Percentiles rank a stretch among this genome's conserved stretches.
These are phyloP conservation scores for Bombardia bombarda DNA, from an alignment of 495 filamentous ascomycete genomes.

Conservation along the genomic window DNA sequence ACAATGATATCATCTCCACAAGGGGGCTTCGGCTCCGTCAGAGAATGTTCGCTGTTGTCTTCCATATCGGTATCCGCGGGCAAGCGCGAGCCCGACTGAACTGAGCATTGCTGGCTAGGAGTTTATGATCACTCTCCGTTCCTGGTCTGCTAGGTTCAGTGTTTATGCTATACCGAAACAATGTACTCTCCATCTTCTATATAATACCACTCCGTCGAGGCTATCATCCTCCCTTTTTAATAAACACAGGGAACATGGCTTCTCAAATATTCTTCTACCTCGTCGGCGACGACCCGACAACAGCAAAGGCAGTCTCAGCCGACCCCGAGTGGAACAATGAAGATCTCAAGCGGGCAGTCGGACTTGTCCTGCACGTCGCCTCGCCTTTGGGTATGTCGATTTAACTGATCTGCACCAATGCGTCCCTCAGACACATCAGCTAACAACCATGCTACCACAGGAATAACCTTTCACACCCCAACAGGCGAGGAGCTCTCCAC, in stretches of 20 bases:
- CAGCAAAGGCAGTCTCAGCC: constrained; percentile 28
- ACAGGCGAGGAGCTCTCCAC: constrained; percentile 19
- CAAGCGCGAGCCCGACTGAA: too few relatives aligned
- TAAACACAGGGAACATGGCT: constrained; percentile 18
- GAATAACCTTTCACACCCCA: constrained; percentile 31
- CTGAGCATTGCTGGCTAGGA: too few relatives aligned
- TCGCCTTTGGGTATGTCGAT: constrained; percentile 12
- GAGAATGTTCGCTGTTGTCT: too few relatives aligned
- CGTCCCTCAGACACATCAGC: too few relatives aligned
- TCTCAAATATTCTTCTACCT: constrained; percentile 37
- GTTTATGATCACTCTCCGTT: too few relatives aligned
- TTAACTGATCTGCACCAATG: too few relatives aligned
- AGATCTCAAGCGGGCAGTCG: constrained; percentile 15
- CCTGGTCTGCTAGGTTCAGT: too few relatives aligned
- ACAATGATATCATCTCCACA: too few relatives aligned
- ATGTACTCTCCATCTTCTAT: too few relatives aligned
- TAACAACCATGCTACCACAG: constrained; percentile 17
- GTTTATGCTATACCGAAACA: too few relatives aligned
- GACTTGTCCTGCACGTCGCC: constrained; percentile 35
- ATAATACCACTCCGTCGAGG: neutral
- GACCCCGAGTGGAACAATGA: constrained; percentile 22
- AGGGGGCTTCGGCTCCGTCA: too few relatives aligned
- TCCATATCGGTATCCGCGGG: too few relatives aligned
- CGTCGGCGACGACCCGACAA: constrained; percentile 33
- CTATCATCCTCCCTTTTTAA: neutral